These are phyloP conservation scores for Nicotiana tabacum DNA, from an alignment of 257 asterid species.

Conservation along the genomic window DNA sequence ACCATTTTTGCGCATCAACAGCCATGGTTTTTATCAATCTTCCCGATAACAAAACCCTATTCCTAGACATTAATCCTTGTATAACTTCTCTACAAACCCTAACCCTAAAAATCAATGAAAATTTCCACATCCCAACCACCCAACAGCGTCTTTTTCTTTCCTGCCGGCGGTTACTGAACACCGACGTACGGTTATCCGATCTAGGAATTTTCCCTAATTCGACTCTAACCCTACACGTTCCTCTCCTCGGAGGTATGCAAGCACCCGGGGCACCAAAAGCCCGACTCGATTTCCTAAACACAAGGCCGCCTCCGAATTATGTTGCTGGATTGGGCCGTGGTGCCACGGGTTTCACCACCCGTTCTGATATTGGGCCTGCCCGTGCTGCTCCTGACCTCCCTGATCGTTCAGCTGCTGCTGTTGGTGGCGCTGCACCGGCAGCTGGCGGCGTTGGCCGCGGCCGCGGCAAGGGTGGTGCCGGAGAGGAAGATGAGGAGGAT, in stretches of 20 bases:
- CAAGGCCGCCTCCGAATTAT: constrained; percentile 71
- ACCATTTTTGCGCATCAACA: neutral
- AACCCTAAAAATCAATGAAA: constrained; percentile 33
- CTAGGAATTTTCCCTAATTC: constrained; percentile 50
- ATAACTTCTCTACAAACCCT: constrained; percentile 39
- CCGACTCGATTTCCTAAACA: constrained; percentile 51
- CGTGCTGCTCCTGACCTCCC: constrained; percentile 90
- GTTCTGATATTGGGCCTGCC: constrained; percentile 95
- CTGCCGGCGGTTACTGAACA: constrained; percentile 41
- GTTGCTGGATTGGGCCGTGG: constrained; percentile 97
- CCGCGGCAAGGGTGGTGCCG: constrained; percentile 52
- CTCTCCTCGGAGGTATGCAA: constrained; percentile 65
- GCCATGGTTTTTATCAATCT: constrained; percentile 55
- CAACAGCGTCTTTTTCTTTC: constrained; percentile 58
- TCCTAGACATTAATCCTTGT: constrained; percentile 43
- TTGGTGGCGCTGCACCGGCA: constrained; percentile 39
- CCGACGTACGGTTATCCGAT: constrained; percentile 23
- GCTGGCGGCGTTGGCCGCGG: constrained; percentile 61
- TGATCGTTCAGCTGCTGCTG: constrained; percentile 50
- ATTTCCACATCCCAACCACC: constrained; percentile 33
- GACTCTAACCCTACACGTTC: constrained; percentile 51
- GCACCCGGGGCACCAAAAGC: constrained; percentile 54
- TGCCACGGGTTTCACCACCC: constrained; percentile 93
- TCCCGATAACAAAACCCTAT: constrained; percentile 53
- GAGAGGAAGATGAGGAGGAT: constrained; percentile 77